These are phyloP conservation scores for Iberis pinnata DNA, from an alignment of 345 rosid species.

Conservation along the genomic window DNA sequence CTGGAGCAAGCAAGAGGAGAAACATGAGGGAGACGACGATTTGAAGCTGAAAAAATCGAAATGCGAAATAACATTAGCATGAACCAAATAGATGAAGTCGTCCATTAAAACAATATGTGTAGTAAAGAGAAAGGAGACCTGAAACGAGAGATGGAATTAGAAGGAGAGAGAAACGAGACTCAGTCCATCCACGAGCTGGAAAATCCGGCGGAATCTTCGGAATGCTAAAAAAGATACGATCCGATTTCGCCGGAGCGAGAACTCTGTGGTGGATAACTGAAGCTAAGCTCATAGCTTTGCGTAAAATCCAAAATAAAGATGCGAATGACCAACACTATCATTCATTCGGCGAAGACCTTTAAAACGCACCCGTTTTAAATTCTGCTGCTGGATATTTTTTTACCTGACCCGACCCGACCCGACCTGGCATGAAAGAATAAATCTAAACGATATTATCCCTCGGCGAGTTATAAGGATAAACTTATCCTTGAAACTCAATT, in stretches of 20 bases:
- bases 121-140: conserved; percentile 27
- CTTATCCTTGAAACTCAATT: too few species aligned
- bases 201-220: conserved; percentile 27
- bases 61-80: conserved; percentile 18
- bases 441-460: too few species aligned
- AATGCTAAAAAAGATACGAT: conserved; percentile 33
- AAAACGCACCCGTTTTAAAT: conserved; percentile 7
- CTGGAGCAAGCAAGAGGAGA: conserved; percentile 37
- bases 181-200: conserved; percentile 32
- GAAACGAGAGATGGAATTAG: conserved; percentile 21
- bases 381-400: not conserved
- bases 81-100: not conserved
- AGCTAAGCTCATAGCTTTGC: conserved; percentile 49
- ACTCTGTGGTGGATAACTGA: conserved; percentile 48
- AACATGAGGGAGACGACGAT: conserved; percentile 24
- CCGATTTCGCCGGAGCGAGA: conserved; percentile 40
- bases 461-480: too few species aligned
- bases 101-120: not conserved
- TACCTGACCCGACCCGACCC: conserved; percentile 5
- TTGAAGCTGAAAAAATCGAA: conserved; percentile 30
- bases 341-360: not conserved
- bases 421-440: too few species aligned
- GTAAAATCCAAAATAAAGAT: conserved; percentile 3
- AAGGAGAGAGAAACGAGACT: conserved; percentile 33
- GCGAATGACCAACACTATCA: conserved; percentile 17